Evolutionary conservation across 2,329 filamentous ascomycete genomes (phyloP).

Genomic region (Hymenoscyphus linearis): DNA sequence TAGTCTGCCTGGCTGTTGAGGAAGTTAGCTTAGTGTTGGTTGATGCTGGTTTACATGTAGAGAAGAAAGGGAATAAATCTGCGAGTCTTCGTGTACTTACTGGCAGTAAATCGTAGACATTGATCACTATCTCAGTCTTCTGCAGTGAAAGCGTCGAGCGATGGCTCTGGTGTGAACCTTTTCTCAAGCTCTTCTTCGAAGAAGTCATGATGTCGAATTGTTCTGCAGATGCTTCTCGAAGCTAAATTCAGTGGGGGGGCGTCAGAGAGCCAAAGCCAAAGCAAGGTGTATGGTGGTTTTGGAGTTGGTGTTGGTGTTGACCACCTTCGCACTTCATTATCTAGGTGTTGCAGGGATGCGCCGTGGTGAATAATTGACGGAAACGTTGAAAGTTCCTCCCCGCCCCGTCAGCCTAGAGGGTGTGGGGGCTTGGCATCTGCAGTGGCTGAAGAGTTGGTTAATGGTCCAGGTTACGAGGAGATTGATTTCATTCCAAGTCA

Average conservation of each 20-base stretch:
- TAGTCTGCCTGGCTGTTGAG: slow-evolving; percentile 59
- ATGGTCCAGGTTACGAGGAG: too few species aligned
- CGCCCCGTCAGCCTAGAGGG: not conserved
- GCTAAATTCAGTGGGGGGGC: not conserved
- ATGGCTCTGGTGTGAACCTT: slow-evolving; percentile 39
- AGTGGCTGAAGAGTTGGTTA: too few species aligned
- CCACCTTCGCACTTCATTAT: not conserved
- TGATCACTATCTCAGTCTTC: slow-evolving; percentile 69
- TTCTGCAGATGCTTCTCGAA: not conserved
- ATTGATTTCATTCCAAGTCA: too few species aligned
- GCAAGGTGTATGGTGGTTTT: not conserved
- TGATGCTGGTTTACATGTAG: too few species aligned
- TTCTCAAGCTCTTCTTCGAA: slow-evolving; percentile 27
- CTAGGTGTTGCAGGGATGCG: not conserved
- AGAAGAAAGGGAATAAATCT: not conserved
- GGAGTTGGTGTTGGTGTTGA: not conserved
- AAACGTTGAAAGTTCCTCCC: not conserved
- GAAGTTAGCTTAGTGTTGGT: too few species aligned
- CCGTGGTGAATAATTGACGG: not conserved
- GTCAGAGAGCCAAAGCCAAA: not conserved
- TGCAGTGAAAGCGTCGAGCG: slow-evolving; percentile 63
- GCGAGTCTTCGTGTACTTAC: slow-evolving; percentile 37
- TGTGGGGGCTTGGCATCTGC: not conserved
- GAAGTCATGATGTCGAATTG: slow-evolving; percentile 20
- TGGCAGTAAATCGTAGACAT: slow-evolving; percentile 73